phyloP scores from a whole-genome alignment of 1,139 yeast genomes.

The Protomyces macrosporus region DNA sequence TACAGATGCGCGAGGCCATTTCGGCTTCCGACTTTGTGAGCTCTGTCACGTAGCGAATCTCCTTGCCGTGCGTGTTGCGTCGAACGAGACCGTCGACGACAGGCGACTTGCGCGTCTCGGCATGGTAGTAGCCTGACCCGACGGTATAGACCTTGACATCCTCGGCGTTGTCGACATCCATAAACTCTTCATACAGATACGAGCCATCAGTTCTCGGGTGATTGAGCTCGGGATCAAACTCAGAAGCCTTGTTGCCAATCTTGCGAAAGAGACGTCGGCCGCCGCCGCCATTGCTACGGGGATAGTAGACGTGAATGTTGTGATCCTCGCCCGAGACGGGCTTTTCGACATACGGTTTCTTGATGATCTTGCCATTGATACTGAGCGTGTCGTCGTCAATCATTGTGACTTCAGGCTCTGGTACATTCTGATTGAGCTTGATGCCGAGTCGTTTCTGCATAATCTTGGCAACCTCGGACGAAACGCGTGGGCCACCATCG shows the following conservation, averaged over 20 bases:
- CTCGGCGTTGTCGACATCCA: slow-evolving; percentile 97
- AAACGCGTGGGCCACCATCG: slow-evolving; percentile 93
- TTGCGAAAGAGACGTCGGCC: slow-evolving; percentile 91
- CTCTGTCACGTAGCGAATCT: slow-evolving; percentile 82
- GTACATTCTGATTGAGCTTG: slow-evolving; percentile 45
- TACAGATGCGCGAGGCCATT: slow-evolving; percentile 74
- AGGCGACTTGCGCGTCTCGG: slow-evolving; percentile 96
- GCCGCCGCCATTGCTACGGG: slow-evolving; percentile 89
- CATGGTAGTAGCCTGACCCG: slow-evolving; percentile 86
- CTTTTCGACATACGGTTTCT: slow-evolving; percentile 93
- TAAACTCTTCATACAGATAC: slow-evolving; percentile 84
- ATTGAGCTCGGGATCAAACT: slow-evolving; percentile 75
- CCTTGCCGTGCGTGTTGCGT: slow-evolving; percentile 96
- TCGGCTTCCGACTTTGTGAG: slow-evolving; percentile 65
- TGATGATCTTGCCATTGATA: slow-evolving; percentile 65
- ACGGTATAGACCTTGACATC: slow-evolving; percentile 99
- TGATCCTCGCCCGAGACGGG: slow-evolving; percentile 99
- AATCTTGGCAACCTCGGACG: slow-evolving; percentile 44
- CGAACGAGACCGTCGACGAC: slow-evolving; percentile 98
- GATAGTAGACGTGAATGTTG: slow-evolving; percentile 88
- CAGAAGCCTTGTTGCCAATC: slow-evolving; percentile 95
- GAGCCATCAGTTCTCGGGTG: slow-evolving; percentile 85
- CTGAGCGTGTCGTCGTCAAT: slow-evolving; percentile 72
- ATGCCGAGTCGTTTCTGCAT: slow-evolving; percentile 58
- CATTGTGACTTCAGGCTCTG: slow-evolving; percentile 48